Conservation (phyloP, 2,329 filamentous ascomycete genomes). For the Pseudocercospora eumusae region DNA sequence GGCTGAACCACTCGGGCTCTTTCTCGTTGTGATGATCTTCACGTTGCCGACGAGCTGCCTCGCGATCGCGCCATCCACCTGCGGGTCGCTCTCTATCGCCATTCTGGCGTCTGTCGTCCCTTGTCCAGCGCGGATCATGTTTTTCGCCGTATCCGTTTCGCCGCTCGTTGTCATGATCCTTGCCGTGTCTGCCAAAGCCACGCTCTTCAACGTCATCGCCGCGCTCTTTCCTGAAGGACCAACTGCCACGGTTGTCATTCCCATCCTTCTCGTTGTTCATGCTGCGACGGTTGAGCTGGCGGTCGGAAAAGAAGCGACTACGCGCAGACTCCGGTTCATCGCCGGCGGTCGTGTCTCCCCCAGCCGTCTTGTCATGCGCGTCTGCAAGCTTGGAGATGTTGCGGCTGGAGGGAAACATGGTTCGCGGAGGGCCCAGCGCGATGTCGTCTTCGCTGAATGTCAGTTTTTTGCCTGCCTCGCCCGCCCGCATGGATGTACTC, state of each 20-base stretch:
- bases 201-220: conserved; percentile 54
- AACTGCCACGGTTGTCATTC: conserved; percentile 66
- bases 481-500: conserved; percentile 20
- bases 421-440: conserved; percentile 80
- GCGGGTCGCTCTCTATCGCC: conserved; percentile 43
- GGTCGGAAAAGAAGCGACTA: conserved; percentile 48
- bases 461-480: conserved; percentile 13
- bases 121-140: conserved; percentile 67
- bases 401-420: conserved; percentile 75
- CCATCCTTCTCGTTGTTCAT: conserved; percentile 40
- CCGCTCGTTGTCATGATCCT: conserved; percentile 54
- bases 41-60: conserved; percentile 38
- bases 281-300: conserved; percentile 47
- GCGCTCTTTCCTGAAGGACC: conserved; percentile 68
- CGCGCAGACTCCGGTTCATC: conserved; percentile 42
- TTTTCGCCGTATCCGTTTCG: conserved; percentile 67
- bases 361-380: conserved; percentile 34
- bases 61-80: conserved; percentile 61
- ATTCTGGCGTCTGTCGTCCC: conserved; percentile 42
- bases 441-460: conserved; percentile 71
- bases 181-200: conserved; percentile 47
- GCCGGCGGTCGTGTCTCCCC: conserved; percentile 32
- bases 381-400: conserved; percentile 49
- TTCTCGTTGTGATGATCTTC: conserved; percentile 65
- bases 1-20: conserved; percentile 89